Evolutionary conservation across 2,329 filamentous ascomycete species (phyloP), one percentile per base, ranked within the genome.

Genomic region (Stagonosporopsis chrysanthemi): DNA sequence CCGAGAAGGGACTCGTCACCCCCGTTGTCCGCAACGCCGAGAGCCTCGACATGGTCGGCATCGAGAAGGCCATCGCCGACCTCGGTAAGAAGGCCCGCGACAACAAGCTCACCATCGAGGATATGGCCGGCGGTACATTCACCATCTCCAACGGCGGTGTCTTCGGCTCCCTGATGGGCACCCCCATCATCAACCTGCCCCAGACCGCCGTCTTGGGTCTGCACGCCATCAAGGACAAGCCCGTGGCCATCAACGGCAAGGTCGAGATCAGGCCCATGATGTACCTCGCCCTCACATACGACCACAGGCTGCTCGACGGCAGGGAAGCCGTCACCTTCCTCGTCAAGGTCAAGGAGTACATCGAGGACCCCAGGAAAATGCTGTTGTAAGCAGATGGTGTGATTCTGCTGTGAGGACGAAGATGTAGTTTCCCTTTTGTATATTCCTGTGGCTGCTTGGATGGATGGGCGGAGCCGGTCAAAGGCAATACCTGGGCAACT

Each of bases 51-150:
- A 84, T 99, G 78, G 82, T 99, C 61, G 87, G 84, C 43, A 97
- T 98, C 70, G 95, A 99, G 80, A 89, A 89, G 79, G 81, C 90
- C 12, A 99, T 99, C 77, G 91, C 94, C 12, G 92, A 97, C 31
- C 85, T 99, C 69, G 95, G 95, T 75, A 95, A 93, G 83, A 99
- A 98, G 91, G 95, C 95, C 63, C 91, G 95, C 62, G 93, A 97
- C 75, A 90, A 90, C 78, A 98, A 98, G 82, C 86, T 99, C 65
- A 98, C 95, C 2, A 97, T 99, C 70, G 95, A 99, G 81, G 95
- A 99, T 76, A 97, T 99, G 92, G 95, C 95, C 59, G 95, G 95
- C 59, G 95, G 95, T 64, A 97, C 94, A 33, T 99, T 97, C 79
- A 98, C 95, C 60, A 97, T 97, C 82, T 95, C 90, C 83, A 98